Evolutionary conservation across 1,139 yeast species (phyloP).

Genomic region (Casaregolazyma lundiana): DNA sequence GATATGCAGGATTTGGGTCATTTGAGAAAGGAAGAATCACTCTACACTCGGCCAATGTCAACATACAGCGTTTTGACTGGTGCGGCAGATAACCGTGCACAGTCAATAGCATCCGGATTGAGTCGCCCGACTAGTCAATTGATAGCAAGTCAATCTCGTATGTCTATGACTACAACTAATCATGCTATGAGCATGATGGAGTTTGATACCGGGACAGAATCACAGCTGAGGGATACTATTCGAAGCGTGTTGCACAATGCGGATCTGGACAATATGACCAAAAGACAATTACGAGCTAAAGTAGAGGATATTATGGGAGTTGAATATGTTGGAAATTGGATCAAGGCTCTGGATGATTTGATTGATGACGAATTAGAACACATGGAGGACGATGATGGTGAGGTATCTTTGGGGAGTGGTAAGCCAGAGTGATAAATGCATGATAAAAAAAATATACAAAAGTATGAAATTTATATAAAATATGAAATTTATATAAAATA

Average conservation of each 20-base stretch:
- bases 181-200: slow-evolving; percentile 12
- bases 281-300: slow-evolving; percentile 34
- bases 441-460: no score
- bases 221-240: slow-evolving; percentile 24
- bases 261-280: slow-evolving; percentile 36
- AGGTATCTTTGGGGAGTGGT: slow-evolving; percentile 3
- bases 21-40: slow-evolving; percentile 15
- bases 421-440: background rate
- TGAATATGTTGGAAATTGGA: slow-evolving; percentile 30
- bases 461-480: no score
- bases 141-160: slow-evolving; percentile 12
- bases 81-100: slow-evolving; percentile 8
- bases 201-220: slow-evolving; percentile 23
- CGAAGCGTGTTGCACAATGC: slow-evolving; percentile 31
- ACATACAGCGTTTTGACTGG: slow-evolving; percentile 18
- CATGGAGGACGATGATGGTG: slow-evolving; percentile 23
- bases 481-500: background rate
- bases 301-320: slow-evolving; percentile 36
- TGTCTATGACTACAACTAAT: slow-evolving; percentile 20
- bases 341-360: slow-evolving; percentile 31
- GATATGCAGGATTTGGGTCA: slow-evolving; percentile 26
- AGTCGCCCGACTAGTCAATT: slow-evolving; percentile 9
- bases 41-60: slow-evolving; percentile 22
- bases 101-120: slow-evolving; percentile 4
- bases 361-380: slow-evolving; percentile 36